Conservation (phyloP, 345 rosid species). For the Aquilaria yunnanensis region DNA sequence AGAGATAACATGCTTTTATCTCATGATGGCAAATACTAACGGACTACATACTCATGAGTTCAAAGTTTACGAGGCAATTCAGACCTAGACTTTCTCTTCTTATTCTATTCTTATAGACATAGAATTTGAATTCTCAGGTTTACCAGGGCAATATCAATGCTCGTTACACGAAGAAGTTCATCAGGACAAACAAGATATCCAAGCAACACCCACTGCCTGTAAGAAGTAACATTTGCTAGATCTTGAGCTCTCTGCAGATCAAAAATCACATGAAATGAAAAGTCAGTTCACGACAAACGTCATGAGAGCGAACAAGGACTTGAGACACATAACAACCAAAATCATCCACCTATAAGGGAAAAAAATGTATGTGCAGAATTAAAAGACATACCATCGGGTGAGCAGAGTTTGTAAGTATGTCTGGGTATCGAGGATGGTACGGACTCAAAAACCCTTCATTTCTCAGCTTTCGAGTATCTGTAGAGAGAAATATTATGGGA, state of each 20-base stretch:
- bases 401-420: conserved; percentile 95
- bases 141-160: conserved; percentile 98
- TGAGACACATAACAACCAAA: neutral
- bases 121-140: neutral
- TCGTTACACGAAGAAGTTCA: conserved; percentile 95
- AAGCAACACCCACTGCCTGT: conserved; percentile 94
- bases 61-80: too few relatives aligned
- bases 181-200: conserved; percentile 99
- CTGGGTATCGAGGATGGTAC: conserved; percentile 97
- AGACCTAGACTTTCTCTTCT: too few relatives aligned
- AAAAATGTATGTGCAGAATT: conserved; percentile 1
- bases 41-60: too few relatives aligned
- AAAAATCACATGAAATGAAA: conserved; percentile 12
- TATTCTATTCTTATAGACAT: too few relatives aligned
- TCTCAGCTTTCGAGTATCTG: conserved; percentile 93
- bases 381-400: conserved; percentile 80
- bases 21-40: too few relatives aligned
- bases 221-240: conserved; percentile 95
- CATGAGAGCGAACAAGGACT: neutral
- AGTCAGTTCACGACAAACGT: too few relatives aligned
- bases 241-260: conserved; percentile 89
- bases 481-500: conserved; percentile 87
- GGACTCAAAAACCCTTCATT: conserved; percentile 98
- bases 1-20: too few relatives aligned
- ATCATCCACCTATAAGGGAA: neutral